Evolutionary conservation across 2,329 filamentous ascomycete species (phyloP).

Genomic region (Cercospora janseana): DNA sequence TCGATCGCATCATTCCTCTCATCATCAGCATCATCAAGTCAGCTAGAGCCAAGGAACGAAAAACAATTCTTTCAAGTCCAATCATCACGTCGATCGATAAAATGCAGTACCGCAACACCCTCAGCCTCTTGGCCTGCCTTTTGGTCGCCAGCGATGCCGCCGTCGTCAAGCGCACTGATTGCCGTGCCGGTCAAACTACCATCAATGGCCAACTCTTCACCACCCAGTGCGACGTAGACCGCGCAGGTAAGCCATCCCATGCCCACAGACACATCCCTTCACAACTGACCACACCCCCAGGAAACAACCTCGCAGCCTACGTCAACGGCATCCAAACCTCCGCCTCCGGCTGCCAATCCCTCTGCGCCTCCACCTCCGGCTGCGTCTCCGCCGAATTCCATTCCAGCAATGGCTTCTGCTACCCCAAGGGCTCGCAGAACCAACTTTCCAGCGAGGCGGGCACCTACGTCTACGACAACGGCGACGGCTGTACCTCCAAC

Average conservation of each 20-base stretch:
- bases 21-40: too few species aligned
- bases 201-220: slow-evolving; percentile 1
- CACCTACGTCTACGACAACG: slow-evolving; percentile 2
- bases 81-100: not conserved
- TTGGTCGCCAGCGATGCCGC: slow-evolving; percentile 2
- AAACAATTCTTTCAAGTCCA: not conserved
- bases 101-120: not conserved
- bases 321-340: not conserved
- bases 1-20: too few species aligned
- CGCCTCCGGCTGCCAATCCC: not conserved
- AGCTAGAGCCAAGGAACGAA: not conserved
- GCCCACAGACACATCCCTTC: not conserved
- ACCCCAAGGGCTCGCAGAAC: slow-evolving; percentile 1
- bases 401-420: slow-evolving; percentile 5
- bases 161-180: not conserved
- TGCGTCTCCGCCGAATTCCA: not conserved
- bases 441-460: not conserved
- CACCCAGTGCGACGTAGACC: not conserved
- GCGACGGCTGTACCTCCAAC: slow-evolving; percentile 4
- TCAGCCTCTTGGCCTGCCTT: not conserved
- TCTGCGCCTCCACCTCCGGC: not conserved
- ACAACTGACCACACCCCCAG: not conserved
- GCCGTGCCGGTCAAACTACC: slow-evolving; percentile 1
- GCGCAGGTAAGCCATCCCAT: not conserved
- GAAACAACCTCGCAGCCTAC: slow-evolving; percentile 1